These are phyloP conservation scores for Ophiostoma sp. DNA, from an alignment of 2,329 filamentous ascomycete species.

Conservation along the genomic window DNA sequence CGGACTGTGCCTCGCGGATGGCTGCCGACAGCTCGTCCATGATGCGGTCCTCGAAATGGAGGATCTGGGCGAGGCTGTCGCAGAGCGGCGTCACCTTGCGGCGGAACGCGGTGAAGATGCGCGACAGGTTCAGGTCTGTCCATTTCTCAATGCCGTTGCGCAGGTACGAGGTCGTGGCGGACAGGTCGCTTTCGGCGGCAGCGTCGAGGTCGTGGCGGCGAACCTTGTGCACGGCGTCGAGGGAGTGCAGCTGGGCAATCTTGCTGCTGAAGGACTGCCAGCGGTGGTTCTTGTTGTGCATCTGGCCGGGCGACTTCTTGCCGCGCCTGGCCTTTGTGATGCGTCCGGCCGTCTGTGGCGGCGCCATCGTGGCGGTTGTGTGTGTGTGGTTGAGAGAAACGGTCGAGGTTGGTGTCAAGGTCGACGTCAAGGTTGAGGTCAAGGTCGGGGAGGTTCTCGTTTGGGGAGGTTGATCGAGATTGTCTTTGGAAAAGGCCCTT, in stretches of 20 bases:
- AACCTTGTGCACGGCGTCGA: conserved; percentile 88
- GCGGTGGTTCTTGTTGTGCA: conserved; percentile 73
- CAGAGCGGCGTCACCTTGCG: conserved; percentile 69
- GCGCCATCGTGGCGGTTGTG: conserved; percentile 44
- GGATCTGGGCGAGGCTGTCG: conserved; percentile 85
- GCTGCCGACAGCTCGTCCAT: conserved; percentile 70
- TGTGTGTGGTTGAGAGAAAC: background rate
- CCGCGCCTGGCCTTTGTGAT: conserved; percentile 65
- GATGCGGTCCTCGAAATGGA: conserved; percentile 84
- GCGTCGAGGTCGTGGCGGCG: conserved; percentile 73
- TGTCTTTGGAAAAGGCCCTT: background rate
- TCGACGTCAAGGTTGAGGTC: background rate
- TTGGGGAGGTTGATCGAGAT: background rate
- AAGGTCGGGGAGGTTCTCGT: background rate
- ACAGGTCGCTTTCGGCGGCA: conserved; percentile 59
- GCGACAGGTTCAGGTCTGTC: conserved; percentile 85
- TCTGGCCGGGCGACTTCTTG: conserved; percentile 47
- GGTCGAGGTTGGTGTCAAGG: background rate
- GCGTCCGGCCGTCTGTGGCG: conserved; percentile 58
- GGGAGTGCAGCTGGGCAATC: conserved; percentile 78
- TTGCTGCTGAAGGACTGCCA: conserved; percentile 90
- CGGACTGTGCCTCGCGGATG: conserved; percentile 55
- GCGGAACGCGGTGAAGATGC: conserved; percentile 71
- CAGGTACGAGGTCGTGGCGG: conserved; percentile 79
- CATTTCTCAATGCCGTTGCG: conserved; percentile 77